Conservation (phyloP, 2,329 filamentous ascomycete species). For the Botrytis porri region DNA sequence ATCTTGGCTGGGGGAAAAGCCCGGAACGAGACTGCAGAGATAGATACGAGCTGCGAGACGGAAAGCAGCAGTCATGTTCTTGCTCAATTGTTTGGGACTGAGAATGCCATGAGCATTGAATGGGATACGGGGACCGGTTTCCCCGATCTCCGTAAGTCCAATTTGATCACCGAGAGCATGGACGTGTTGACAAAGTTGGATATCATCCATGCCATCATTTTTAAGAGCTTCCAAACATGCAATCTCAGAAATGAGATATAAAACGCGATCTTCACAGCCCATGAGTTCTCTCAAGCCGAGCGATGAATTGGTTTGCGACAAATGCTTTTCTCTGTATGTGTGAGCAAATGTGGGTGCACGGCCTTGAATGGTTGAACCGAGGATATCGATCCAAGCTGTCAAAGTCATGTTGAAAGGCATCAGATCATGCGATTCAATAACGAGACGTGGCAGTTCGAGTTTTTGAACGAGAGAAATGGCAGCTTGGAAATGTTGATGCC, state of each 20-base stretch:
- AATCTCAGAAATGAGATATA: constrained; percentile 98
- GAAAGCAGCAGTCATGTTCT: constrained; percentile 88
- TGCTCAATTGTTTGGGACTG: constrained; percentile 76
- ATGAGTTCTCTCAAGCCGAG: constrained; percentile 86
- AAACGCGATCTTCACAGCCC: constrained; percentile 95
- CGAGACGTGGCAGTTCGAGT: constrained; percentile 70
- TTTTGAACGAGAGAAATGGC: constrained; percentile 81
- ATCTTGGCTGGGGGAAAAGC: constrained; percentile 71
- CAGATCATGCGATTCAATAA: constrained; percentile 52
- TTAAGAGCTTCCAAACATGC: constrained; percentile 92
- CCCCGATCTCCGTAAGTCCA: constrained; percentile 69
- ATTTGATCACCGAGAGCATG: constrained; percentile 85
- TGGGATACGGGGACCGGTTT: constrained; percentile 54
- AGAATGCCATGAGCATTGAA: constrained; percentile 71
- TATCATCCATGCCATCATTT: constrained; percentile 76
- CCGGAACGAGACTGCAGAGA: constrained; percentile 91
- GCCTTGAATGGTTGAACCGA: constrained; percentile 89
- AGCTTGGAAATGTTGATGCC: constrained; percentile 96
- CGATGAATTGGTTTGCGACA: constrained; percentile 59
- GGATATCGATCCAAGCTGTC: constrained; percentile 93
- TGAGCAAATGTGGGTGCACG: constrained; percentile 84
- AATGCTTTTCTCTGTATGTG: constrained; percentile 92
- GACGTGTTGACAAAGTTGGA: constrained; percentile 84
- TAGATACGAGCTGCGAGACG: constrained; percentile 91
- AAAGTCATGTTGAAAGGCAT: constrained; percentile 88